Evolutionary conservation across 495 filamentous ascomycete species (phyloP), one percentile per base, ranked within the genome.

Genomic region (Penicillium pulvis): DNA sequence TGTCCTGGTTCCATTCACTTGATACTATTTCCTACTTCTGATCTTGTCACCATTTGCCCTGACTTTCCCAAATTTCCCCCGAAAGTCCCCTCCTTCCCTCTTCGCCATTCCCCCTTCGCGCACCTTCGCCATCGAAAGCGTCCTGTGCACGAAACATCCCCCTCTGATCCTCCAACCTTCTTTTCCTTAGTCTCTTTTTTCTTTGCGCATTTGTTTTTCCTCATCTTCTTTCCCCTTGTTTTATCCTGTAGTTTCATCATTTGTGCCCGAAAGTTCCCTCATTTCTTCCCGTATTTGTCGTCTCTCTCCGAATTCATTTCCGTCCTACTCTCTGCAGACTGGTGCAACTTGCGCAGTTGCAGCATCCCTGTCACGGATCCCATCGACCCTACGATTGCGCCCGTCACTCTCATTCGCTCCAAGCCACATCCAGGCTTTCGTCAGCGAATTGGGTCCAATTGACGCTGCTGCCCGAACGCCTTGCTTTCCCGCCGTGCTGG

Each of bases 401-500:
- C 52, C 57, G 45, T 51, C 49, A n/a, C 12, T 59, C 59, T 73
- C 62, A 69, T 73, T 66, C 68, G 69, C 64, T 60, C 61, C 62
- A 70, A 70, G 62, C 69, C 65, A 70, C 64, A 67, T 47, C 57
- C 65, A 67, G 61, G 64, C 57, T 54, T 60, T 61, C 55, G 58
- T 67, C 66, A 71, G 68, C 69, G 64, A 71, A 70, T 65, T 63
- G 61, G 62, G 60, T 59, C 57, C 59, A 61, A 63, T 63, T 56
- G 61, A 67, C 71, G 61, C 74, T 76, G 67, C 59, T 77, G 73
- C 73, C 73, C 73, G 71, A 75, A 73, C 70, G 62, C 64, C 73
- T 73, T 71, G 72, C 70, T 73, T 71, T 74, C 47, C 59, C 60
- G 62, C 65, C 64, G 65, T 55, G 66, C 65, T 67, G 65, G 62